phyloP scores from a whole-genome alignment of 495 filamentous ascomycete genomes.

The Lepraria neglecta region DNA sequence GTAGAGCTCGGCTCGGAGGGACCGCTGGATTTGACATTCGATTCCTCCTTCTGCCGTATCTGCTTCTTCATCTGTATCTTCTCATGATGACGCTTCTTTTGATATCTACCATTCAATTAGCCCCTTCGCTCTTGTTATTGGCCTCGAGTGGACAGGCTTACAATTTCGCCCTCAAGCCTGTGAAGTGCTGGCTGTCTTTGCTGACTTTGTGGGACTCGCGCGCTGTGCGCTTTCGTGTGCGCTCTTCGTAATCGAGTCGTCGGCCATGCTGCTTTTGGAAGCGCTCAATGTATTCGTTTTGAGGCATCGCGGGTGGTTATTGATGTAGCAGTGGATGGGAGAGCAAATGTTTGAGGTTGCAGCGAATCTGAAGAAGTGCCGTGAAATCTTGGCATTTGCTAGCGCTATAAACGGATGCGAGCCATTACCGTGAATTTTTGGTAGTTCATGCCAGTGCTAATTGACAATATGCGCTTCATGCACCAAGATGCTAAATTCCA shows the following conservation, averaged over 20 bases:
- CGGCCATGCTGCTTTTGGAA: conserved; percentile 77
- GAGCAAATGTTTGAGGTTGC: not conserved
- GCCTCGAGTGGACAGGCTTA: not conserved
- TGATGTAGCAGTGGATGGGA: not conserved
- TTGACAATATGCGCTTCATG: too few relatives aligned
- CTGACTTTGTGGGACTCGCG: conserved; percentile 81
- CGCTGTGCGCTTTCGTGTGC: conserved; percentile 76
- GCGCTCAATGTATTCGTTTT: conserved; percentile 70
- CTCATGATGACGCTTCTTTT: conserved; percentile 86
- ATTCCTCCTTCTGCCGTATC: conserved; percentile 89
- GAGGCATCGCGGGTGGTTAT: conserved; percentile 9
- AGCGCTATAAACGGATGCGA: too few relatives aligned
- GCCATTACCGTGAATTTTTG: too few relatives aligned
- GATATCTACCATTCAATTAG: conserved; percentile 41
- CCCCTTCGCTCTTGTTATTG: too few relatives aligned
- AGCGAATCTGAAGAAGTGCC: not conserved
- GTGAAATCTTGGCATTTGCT: conserved; percentile 9
- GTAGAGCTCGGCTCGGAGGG: conserved; percentile 63
- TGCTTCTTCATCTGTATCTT: conserved; percentile 99
- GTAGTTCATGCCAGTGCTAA: too few relatives aligned
- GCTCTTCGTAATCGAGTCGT: conserved; percentile 86
- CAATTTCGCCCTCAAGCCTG: conserved; percentile 86
- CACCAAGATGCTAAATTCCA: too few relatives aligned
- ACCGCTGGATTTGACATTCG: conserved; percentile 88
- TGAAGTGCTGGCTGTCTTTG: conserved; percentile 83